These are phyloP conservation scores for Lanmaoa pseudosensibilis DNA, from an alignment of 768 basidiomycete species.

Conservation along the genomic window DNA sequence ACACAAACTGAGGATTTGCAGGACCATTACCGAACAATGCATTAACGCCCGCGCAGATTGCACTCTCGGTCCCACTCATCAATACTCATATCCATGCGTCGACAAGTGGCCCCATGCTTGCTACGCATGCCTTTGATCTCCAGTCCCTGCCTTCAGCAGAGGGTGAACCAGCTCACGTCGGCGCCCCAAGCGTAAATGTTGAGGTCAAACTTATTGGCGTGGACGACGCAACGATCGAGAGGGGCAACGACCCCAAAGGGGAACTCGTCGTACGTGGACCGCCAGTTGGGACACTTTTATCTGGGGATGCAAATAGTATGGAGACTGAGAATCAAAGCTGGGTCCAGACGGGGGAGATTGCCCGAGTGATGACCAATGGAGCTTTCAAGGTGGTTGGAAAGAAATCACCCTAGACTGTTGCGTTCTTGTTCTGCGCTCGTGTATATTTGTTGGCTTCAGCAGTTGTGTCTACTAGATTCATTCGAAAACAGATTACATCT, in stretches of 20 bases:
- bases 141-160: slow-evolving; percentile 60
- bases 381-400: slow-evolving; percentile 46
- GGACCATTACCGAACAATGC: slow-evolving; percentile 49
- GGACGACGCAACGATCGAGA: slow-evolving; percentile 63
- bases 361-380: slow-evolving; percentile 63
- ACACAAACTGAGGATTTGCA: slow-evolving; percentile 23
- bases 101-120: slow-evolving; percentile 75
- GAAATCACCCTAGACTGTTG: slow-evolving; percentile 2
- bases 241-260: slow-evolving; percentile 66
- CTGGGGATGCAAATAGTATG: slow-evolving; percentile 26
- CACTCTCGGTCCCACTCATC: slow-evolving; percentile 76
- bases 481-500: not conserved
- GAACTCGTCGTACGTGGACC: slow-evolving; percentile 68
- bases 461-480: not conserved
- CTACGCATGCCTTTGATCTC: slow-evolving; percentile 81
- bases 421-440: not conserved
- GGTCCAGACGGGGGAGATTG: slow-evolving; percentile 45
- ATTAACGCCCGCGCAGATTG: slow-evolving; percentile 66
- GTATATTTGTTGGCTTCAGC: not conserved
- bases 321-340: slow-evolving; percentile 45
- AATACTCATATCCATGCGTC: slow-evolving; percentile 59
- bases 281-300: slow-evolving; percentile 56
- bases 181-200: slow-evolving; percentile 82
- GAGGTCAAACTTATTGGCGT: slow-evolving; percentile 78
- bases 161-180: slow-evolving; percentile 48